Conservation (phyloP, 208 protist species). For the Trypanosoma melophagium region DNA sequence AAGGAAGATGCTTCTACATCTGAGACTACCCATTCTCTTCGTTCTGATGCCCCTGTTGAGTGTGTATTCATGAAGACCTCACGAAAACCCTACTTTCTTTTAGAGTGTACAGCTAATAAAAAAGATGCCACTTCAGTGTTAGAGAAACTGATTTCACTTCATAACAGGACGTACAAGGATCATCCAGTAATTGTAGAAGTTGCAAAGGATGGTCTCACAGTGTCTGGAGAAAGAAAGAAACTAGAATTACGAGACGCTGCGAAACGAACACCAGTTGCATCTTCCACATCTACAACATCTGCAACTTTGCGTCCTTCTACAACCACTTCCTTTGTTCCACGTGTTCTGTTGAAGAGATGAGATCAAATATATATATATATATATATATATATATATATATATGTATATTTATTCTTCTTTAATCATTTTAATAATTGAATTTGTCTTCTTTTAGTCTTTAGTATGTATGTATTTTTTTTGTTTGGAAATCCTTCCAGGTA, state of each 20-base stretch:
- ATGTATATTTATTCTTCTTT: background rate
- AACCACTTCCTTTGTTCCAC: constrained; percentile 49
- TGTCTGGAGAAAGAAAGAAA: constrained; percentile 50
- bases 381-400: background rate
- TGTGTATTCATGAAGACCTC: constrained; percentile 66
- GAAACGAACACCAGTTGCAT: constrained; percentile 16
- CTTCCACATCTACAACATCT: constrained; percentile 3
- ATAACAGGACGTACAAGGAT: constrained; percentile 38
- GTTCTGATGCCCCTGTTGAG: constrained; percentile 61
- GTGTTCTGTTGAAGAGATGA: constrained; percentile 42
- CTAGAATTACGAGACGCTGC: constrained; percentile 50
- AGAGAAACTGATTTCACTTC: constrained; percentile 15
- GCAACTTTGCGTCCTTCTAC: constrained; percentile 7
- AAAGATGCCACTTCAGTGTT: background rate
- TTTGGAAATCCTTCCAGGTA: background rate
- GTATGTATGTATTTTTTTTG: background rate
- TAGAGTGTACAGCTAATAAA: constrained; percentile 48
- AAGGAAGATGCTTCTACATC: constrained; percentile 1
- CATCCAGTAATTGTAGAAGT: constrained; percentile 44
- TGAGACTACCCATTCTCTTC: constrained; percentile 22
- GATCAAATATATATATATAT: constrained; percentile 11
- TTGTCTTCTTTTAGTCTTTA: background rate
- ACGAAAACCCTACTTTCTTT: constrained; percentile 77
- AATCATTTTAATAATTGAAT: background rate
- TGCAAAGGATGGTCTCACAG: constrained; percentile 51